Evolutionary conservation across 805 yeast genomes (phyloP), one percentile per base, ranked within the genome.

Genomic region (Nakazawaea populi): DNA sequence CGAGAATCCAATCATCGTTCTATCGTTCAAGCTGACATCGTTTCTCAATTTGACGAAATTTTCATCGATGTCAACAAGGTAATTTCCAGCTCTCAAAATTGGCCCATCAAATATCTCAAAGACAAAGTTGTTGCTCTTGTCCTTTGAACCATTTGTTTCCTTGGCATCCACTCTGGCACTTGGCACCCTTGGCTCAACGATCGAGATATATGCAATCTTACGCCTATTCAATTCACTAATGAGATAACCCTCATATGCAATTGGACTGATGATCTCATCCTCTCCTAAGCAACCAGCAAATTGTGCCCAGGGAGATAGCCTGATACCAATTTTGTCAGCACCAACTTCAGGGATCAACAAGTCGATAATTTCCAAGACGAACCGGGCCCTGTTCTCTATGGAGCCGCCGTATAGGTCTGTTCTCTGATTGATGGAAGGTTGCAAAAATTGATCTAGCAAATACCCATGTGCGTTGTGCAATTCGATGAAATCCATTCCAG

Each of bases 271-370:
- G 5, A 61, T 70, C n/a, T 61, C 65, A 31, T 59, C 62, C 24
- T 48, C 62, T 46, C 79, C 79, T 46, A 65, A 62, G 62, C 68
- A 60, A 27, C 65, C 72, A 52, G 75, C 73, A 53, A 64, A 66
- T n/a, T 55, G 47, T 54, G 76, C 69, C 61, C 63, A 71, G 11
- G 82, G 82, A n/a, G 81, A 73, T 27, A 77, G 58, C 55, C 87
- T 68, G 48, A 80, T 57, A 42, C 75, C 82, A 43, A 73, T 64
- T 46, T 66, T 72, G 3, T 70, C 71, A 24, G 77, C 71, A 45
- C 88, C 89, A 54, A 83, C 63, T 2, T 76, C 80, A 5, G 65
- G 75, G 30, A 68, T 67, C 37, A 80, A 57, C 3, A 76, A 75
- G 56, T 80, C 84, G 24, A 82, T 67, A 18, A 80, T 69, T 56